Conservation (phyloP, 306 rosid genomes). For the Biancaea sappan region DNA sequence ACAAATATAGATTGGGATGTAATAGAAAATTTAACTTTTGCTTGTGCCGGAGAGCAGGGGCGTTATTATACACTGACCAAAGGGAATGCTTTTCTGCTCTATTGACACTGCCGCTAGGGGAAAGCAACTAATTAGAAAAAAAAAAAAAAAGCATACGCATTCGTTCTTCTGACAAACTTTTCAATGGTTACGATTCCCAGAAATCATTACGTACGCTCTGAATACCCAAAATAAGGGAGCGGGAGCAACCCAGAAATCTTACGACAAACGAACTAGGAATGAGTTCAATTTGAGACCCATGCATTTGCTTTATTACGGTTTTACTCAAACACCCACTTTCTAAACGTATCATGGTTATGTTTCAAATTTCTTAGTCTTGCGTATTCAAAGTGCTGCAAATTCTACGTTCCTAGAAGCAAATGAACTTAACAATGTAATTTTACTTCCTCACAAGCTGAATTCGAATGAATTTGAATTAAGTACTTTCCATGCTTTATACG, state of each 20-base stretch:
- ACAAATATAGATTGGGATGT: background rate
- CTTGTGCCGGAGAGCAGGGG: background rate
- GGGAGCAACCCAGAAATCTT: background rate
- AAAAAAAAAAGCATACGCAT: background rate
- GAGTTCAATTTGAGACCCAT: background rate
- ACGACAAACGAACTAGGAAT: background rate
- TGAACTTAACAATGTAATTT: background rate
- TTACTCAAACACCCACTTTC: background rate
- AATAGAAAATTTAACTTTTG: background rate
- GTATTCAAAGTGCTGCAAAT: background rate
- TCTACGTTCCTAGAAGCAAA: background rate
- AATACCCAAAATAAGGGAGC: background rate
- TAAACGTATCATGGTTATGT: background rate
- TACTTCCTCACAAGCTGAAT: background rate
- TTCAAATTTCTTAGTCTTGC: background rate
- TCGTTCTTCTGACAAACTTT: background rate
- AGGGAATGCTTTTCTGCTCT: background rate
- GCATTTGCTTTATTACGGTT: background rate
- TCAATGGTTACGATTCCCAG: background rate
- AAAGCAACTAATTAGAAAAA: background rate
- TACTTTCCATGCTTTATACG: background rate
- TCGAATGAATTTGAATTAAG: slow-evolving; percentile 5
- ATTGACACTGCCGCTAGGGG: background rate
- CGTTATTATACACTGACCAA: background rate
- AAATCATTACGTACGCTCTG: background rate